Conservation (phyloP, 1,284 basidiomycete genomes). For the Mycena citricolor region DNA sequence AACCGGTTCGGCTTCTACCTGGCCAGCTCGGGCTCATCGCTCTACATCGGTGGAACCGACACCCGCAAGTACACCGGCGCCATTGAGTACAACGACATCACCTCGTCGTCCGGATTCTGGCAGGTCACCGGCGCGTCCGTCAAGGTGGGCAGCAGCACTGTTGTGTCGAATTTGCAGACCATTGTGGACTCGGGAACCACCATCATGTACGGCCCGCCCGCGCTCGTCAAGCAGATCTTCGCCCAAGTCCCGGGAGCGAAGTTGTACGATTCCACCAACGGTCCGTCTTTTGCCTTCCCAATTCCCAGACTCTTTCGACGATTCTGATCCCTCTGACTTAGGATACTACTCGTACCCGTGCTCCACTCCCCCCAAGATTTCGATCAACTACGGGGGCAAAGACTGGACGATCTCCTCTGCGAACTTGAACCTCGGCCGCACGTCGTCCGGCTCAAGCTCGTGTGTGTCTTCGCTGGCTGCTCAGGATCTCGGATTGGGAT, state of each 20-base stretch:
- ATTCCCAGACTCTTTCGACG: neutral
- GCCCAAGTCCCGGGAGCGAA: conserved; percentile 16
- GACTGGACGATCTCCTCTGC: conserved; percentile 19
- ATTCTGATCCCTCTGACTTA: neutral
- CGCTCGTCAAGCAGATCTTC: conserved; percentile 16
- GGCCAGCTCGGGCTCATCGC: conserved; percentile 43
- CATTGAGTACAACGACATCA: conserved; percentile 36
- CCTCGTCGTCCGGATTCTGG: conserved; percentile 27
- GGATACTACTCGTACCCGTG: conserved; percentile 24
- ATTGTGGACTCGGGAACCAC: conserved; percentile 36
- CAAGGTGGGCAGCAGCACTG: neutral
- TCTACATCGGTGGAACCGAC: conserved; percentile 52
- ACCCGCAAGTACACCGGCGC: conserved; percentile 34
- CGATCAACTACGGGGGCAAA: conserved; percentile 23
- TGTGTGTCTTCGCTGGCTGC: conserved; percentile 24
- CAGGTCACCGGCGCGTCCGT: conserved; percentile 13
- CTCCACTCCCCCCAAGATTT: conserved; percentile 13
- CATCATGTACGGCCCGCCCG: conserved; percentile 18
- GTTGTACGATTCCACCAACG: conserved; percentile 14
- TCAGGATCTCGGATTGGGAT: conserved; percentile 23
- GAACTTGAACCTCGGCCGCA: conserved; percentile 23
- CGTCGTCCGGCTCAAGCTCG: conserved; percentile 14
- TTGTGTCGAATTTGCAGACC: conserved; percentile 19
- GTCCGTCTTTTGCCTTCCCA: neutral
- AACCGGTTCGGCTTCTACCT: conserved; percentile 49